A percentile compares a stretch with the other conserved stretches of the same genome.
phyloP scores from a whole-genome alignment of 2,329 filamentous ascomycete genomes.

The Penicillium sp. region DNA sequence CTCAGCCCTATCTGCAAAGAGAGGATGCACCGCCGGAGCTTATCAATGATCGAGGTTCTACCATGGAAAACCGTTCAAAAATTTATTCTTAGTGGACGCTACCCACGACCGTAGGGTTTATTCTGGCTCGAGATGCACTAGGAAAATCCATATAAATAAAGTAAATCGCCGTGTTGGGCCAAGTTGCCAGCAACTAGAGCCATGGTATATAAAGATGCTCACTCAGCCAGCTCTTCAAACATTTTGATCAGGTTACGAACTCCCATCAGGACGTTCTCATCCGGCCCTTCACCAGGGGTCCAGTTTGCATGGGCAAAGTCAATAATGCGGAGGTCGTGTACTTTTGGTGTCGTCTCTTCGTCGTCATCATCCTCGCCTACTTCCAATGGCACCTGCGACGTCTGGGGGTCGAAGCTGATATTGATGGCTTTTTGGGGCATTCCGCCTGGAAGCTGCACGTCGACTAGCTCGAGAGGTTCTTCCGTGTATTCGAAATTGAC shows the following conservation, averaged over 20 bases:
- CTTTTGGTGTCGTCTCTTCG: conserved; percentile 58
- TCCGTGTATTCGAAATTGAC: conserved; percentile 31
- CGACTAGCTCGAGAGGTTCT: conserved; percentile 31
- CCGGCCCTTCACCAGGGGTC: conserved; percentile 76
- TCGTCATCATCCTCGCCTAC: conserved; percentile 52
- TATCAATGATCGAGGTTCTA: too few relatives aligned
- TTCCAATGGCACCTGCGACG: conserved; percentile 42
- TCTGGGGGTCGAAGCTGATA: conserved; percentile 36
- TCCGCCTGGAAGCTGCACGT: conserved; percentile 31
- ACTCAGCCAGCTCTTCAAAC: conserved; percentile 61
- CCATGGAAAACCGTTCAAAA: too few relatives aligned
- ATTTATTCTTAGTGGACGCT: too few relatives aligned
- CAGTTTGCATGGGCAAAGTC: conserved; percentile 94
- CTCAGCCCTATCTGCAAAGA: too few relatives aligned
- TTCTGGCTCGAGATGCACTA: not conserved
- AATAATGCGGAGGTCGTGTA: conserved; percentile 82
- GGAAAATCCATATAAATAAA: not conserved
- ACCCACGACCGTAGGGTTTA: not conserved
- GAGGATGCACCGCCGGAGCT: too few relatives aligned
- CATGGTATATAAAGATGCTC: conserved; percentile 5
- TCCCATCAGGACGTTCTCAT: conserved; percentile 77
- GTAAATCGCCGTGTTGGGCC: not conserved
- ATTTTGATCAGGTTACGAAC: conserved; percentile 70
- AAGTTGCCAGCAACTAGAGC: conserved; percentile 29
- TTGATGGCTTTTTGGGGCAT: conserved; percentile 34